Evolutionary conservation across 1,139 yeast genomes (phyloP).

Genomic region (Groenewaldozyma auringiensis): DNA sequence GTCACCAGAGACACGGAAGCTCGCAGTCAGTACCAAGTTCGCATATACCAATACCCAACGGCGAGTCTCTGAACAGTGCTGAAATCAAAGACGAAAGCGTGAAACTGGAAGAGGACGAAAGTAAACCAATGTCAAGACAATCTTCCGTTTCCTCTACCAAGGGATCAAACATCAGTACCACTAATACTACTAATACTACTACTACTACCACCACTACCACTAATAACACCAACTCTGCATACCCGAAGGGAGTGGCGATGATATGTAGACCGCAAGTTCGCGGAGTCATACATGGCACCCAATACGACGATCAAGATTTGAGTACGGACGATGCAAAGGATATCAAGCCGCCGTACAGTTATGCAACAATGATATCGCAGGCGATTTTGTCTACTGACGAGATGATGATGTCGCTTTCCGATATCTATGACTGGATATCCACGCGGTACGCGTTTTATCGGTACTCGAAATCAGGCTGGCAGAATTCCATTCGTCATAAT

Average conservation of each 20-base stretch:
- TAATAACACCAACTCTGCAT: conserved; percentile 15
- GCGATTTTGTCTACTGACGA: conserved; percentile 85
- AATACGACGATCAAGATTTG: conserved; percentile 46
- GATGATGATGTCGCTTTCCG: conserved; percentile 82
- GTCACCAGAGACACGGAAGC: conserved; percentile 1
- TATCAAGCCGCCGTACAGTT: conserved; percentile 92
- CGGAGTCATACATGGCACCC: conserved; percentile 23
- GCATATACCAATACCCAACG: not conserved
- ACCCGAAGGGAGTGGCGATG: conserved; percentile 36
- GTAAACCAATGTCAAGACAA: not conserved
- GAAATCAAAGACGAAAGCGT: too few relatives aligned
- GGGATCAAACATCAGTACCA: not conserved
- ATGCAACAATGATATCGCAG: conserved; percentile 97
- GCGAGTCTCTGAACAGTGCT: not conserved
- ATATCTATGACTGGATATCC: conserved; percentile 87
- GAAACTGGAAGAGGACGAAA: not conserved
- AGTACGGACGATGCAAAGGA: conserved; percentile 88
- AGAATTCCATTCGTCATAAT: conserved; percentile 77
- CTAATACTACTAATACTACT: conserved; percentile 3
- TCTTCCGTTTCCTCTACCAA: not conserved
- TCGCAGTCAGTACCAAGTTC: not conserved
- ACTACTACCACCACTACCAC: conserved; percentile 3
- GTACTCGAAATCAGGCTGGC: conserved; percentile 93
- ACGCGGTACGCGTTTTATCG: conserved; percentile 85
- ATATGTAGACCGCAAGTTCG: conserved; percentile 33